Evolutionary conservation across 345 rosid genomes (phyloP).

Genomic region (Lumnitzera racemosa): DNA sequence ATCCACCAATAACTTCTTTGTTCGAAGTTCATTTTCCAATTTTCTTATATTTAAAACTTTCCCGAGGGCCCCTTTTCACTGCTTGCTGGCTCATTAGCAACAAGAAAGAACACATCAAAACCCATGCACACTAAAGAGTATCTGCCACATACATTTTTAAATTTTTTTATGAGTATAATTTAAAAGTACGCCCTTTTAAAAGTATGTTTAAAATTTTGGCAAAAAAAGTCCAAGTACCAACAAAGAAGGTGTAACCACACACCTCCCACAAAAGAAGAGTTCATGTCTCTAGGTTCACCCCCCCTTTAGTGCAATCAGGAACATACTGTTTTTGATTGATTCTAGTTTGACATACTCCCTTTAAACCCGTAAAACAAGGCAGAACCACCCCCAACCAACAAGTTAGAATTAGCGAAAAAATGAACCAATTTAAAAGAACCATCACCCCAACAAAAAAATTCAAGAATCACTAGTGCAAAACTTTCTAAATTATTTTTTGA

Average conservation of each 20-base stretch:
- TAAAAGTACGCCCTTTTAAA: background rate
- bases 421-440: background rate
- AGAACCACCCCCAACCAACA: background rate
- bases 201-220: background rate
- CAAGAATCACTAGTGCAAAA: no score
- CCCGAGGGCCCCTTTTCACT: no score
- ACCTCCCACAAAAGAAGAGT: conserved; percentile 86
- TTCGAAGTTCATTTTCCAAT: no score
- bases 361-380: conserved; percentile 42
- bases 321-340: conserved; percentile 72
- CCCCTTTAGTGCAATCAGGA: conserved; percentile 95
- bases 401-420: background rate
- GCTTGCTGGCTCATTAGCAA: no score
- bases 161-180: no score
- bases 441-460: no score
- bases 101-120: no score
- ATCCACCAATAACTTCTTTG: no score
- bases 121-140: no score
- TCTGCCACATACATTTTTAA: no score
- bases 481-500: no score
- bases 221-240: background rate
- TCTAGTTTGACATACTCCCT: conserved; percentile 86
- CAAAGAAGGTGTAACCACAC: background rate
- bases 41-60: no score
- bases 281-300: conserved; percentile 92